phyloP scores from a whole-genome alignment of 371 early-diverging fungal genomes.

The Rhizopus delemar region DNA sequence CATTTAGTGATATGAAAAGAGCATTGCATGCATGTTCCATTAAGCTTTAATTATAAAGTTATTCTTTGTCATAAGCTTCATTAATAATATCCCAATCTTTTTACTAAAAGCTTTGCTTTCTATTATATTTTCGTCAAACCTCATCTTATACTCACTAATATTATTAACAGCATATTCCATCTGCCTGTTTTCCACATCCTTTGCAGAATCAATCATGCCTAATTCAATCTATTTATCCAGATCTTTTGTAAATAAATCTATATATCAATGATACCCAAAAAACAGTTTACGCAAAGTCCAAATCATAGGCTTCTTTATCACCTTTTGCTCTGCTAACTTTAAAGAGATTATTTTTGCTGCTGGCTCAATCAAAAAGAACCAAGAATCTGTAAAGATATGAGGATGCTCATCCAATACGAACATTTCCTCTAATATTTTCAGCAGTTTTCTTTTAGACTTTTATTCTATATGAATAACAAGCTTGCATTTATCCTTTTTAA shows the following conservation, averaged over 20 bases:
- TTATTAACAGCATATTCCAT: conserved; percentile 11
- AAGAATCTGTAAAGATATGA: conserved; percentile 24
- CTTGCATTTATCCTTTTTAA: conserved; percentile 31
- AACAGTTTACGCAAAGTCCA: conserved; percentile 33
- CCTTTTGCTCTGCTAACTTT: conserved; percentile 41
- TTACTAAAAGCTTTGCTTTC: conserved; percentile 10
- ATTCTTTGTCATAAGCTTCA: conserved; percentile 21
- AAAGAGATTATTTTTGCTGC: conserved; percentile 9
- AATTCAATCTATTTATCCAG: conserved; percentile 28
- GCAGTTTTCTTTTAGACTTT: conserved; percentile 24
- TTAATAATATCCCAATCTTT: conserved; percentile 33
- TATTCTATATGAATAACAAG: conserved; percentile 39
- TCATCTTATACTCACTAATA: conserved; percentile 13
- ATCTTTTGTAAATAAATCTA: conserved; percentile 43
- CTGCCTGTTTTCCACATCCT: neutral
- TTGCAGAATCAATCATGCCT: conserved; percentile 14
- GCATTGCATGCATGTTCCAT: neutral
- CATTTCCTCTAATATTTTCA: conserved; percentile 46
- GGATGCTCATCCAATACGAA: conserved; percentile 3
- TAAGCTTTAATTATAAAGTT: neutral
- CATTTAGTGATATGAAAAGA: neutral
- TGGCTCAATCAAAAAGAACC: conserved; percentile 23
- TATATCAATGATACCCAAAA: conserved; percentile 39
- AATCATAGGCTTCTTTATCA: conserved; percentile 38
- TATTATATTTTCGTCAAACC: conserved; percentile 24